A percentile compares a stretch with the other conserved stretches of the same genome.
These are phyloP conservation scores for Globisporangium cystogenes DNA, from an alignment of 352 stramenopile species.

Conservation along the genomic window DNA sequence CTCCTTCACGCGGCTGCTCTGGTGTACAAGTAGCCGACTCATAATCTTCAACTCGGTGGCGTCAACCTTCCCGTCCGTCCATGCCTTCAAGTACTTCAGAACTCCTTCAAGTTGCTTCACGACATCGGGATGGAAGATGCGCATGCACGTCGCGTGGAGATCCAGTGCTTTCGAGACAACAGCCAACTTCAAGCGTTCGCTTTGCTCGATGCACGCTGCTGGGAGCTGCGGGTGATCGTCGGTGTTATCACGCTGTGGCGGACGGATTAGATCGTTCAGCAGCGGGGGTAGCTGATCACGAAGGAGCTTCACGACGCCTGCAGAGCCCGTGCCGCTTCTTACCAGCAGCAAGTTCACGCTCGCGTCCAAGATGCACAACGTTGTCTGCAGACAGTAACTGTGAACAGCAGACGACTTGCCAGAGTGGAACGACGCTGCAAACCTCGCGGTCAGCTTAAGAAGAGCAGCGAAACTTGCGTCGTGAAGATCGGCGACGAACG, in stretches of 20 bases:
- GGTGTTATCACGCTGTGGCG: background rate
- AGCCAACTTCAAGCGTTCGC: constrained; percentile 6
- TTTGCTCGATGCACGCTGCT: constrained; percentile 8
- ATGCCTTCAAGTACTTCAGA: constrained; percentile 34
- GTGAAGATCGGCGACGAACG: constrained; percentile 41
- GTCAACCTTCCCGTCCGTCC: constrained; percentile 22
- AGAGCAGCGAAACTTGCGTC: constrained; percentile 26
- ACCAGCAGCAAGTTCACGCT: constrained; percentile 26
- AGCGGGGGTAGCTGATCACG: constrained; percentile 17
- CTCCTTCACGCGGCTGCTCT: constrained; percentile 26
- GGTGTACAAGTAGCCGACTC: constrained; percentile 26
- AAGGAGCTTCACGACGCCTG: constrained; percentile 19
- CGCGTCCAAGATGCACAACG: constrained; percentile 35
- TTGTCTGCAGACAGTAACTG: constrained; percentile 32
- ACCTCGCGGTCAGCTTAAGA: constrained; percentile 24
- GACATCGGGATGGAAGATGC: constrained; percentile 41
- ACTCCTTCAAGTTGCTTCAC: constrained; percentile 35
- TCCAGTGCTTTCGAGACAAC: constrained; percentile 35
- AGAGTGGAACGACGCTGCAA: constrained; percentile 24
- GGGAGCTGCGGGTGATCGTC: background rate
- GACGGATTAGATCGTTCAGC: constrained; percentile 29
- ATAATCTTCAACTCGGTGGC: constrained; percentile 43
- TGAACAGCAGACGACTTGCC: constrained; percentile 13
- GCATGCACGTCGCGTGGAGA: constrained; percentile 46
- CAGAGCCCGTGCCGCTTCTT: constrained; percentile 6